A percentile compares a stretch with the other conserved stretches of the same genome.
Evolutionary conservation across 1,284 basidiomycete genomes (phyloP).

Genomic region (Vanrija sp.): DNA sequence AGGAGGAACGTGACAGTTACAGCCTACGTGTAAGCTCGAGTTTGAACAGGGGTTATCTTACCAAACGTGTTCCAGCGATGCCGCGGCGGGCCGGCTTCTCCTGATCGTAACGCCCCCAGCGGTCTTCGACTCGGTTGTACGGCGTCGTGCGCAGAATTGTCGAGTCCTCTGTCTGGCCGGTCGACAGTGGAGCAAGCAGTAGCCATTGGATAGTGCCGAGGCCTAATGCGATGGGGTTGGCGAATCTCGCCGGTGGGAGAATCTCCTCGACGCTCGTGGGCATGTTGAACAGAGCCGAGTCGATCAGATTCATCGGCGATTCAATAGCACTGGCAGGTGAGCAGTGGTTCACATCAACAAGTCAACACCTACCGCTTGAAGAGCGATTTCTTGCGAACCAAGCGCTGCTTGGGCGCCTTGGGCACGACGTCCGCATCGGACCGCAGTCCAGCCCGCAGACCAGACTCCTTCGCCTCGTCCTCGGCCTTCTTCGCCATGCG

Average conservation of each 20-base stretch:
- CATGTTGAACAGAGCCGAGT: constrained; percentile 23
- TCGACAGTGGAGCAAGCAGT: constrained; percentile 33
- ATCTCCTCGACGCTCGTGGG: constrained; percentile 33
- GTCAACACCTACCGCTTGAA: constrained; percentile 32
- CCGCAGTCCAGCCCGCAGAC: neutral
- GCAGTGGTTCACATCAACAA: neutral
- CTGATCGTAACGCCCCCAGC: constrained; percentile 38
- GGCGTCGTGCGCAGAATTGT: neutral
- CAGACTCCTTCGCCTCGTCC: constrained; percentile 6
- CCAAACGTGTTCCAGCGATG: constrained; percentile 26
- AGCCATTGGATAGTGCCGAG: constrained; percentile 39
- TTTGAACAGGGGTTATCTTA: constrained; percentile 13
- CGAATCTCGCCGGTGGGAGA: constrained; percentile 32
- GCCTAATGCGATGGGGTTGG: constrained; percentile 35
- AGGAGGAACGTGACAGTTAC: constrained; percentile 28
- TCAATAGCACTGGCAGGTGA: constrained; percentile 22
- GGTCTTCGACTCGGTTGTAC: constrained; percentile 20
- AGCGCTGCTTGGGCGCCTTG: constrained; percentile 24
- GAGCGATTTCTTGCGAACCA: constrained; percentile 35
- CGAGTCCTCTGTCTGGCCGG: constrained; percentile 4
- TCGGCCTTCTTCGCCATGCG: constrained; percentile 24
- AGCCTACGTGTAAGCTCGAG: constrained; percentile 21
- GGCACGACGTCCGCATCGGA: neutral
- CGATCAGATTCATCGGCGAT: constrained; percentile 26
- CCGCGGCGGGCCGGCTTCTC: constrained; percentile 13